Evolutionary conservation across 2,329 filamentous ascomycete species (phyloP).

Genomic region (Sclerotiophoma versabilis): DNA sequence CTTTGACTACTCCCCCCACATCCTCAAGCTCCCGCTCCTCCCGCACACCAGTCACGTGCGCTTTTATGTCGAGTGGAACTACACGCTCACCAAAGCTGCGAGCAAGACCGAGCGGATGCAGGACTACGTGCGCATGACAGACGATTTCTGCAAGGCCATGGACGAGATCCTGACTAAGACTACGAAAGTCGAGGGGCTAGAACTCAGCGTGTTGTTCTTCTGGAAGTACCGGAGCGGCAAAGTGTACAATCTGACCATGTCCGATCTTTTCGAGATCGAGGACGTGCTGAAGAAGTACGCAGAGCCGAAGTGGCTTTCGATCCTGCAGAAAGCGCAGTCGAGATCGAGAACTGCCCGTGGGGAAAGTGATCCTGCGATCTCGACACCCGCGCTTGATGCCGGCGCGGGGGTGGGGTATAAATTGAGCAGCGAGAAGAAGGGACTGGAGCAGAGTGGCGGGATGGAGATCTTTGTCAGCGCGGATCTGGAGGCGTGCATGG

Average conservation of each 20-base stretch:
- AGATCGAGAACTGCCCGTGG: too few relatives aligned
- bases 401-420: conserved; percentile 46
- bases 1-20: conserved; percentile 46
- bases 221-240: conserved; percentile 45
- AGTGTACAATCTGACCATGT: conserved; percentile 44
- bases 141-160: conserved; percentile 41
- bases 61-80: conserved; percentile 49
- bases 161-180: conserved; percentile 37
- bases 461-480: conserved; percentile 47
- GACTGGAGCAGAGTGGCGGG: conserved; percentile 43
- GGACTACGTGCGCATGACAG: conserved; percentile 43
- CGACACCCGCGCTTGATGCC: conserved; percentile 17
- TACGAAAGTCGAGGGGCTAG: conserved; percentile 38
- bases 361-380: conserved; percentile 20
- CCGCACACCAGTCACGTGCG: conserved; percentile 38
- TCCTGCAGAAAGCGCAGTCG: conserved; percentile 22
- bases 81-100: conserved; percentile 34
- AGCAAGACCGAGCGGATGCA: conserved; percentile 23
- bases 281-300: conserved; percentile 45
- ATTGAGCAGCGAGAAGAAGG: conserved; percentile 41
- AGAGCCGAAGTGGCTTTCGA: conserved; percentile 40
- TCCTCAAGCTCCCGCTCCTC: conserved; percentile 40
- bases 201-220: conserved; percentile 45
- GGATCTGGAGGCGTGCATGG: conserved; percentile 44
- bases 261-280: conserved; percentile 46